phyloP scores from a whole-genome alignment of 2,329 filamentous ascomycete species.

The Acrocalymma vagum region DNA sequence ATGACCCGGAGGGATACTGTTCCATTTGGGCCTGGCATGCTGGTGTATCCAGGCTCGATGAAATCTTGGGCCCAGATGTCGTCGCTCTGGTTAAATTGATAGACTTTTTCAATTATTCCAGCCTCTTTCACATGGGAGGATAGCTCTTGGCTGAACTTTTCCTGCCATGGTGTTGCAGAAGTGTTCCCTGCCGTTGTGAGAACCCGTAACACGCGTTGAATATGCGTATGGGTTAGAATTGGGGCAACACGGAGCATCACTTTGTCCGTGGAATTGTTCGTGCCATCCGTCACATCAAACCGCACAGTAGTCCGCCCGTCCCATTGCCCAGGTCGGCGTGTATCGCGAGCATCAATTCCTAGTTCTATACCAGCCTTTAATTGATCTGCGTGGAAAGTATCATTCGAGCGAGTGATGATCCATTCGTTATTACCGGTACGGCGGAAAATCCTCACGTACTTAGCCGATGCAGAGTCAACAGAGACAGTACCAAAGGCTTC shows the following conservation, averaged over 20 bases:
- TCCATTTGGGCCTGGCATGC: constrained; percentile 48
- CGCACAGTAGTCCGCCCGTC: constrained; percentile 10
- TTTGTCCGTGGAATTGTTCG: constrained; percentile 18
- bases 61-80: constrained; percentile 53
- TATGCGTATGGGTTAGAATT: constrained; percentile 49
- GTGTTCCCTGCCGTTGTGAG: constrained; percentile 24
- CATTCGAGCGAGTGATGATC: too few species aligned
- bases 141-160: constrained; percentile 25
- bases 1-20: constrained; percentile 43
- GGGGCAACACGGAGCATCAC: constrained; percentile 49
- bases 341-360: constrained; percentile 44
- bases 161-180: neutral
- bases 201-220: constrained; percentile 35
- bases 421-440: too few species aligned
- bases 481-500: neutral
- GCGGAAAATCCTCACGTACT: too few species aligned
- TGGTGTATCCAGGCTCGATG: constrained; percentile 49
- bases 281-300: constrained; percentile 37
- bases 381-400: constrained; percentile 35
- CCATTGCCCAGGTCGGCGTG: constrained; percentile 4
- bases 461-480: too few species aligned
- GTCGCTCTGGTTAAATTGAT: constrained; percentile 26
- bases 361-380: constrained; percentile 42
- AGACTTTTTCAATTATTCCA: constrained; percentile 18
- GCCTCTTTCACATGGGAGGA: constrained; percentile 10